Evolutionary conservation across 2,329 filamentous ascomycete species (phyloP).

Genomic region (Phialophora verrucosa): DNA sequence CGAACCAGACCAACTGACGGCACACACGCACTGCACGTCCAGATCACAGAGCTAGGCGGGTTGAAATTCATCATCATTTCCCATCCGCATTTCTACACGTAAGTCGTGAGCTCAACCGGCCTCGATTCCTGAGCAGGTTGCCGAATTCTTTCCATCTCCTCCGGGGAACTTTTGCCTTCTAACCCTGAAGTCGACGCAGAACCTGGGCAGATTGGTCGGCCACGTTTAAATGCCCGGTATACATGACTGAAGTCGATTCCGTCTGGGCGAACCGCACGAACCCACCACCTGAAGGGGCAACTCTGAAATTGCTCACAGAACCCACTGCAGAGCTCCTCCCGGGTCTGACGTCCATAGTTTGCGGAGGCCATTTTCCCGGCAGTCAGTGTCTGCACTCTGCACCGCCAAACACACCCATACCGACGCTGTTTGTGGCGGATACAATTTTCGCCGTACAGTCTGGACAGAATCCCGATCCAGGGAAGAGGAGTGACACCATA

Average conservation of each 20-base stretch:
- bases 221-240: slow-evolving; percentile 72
- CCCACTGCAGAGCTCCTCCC: slow-evolving; percentile 35
- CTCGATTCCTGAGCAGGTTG: neutral
- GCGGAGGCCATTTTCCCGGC: slow-evolving; percentile 81
- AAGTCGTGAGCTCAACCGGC: slow-evolving; percentile 12
- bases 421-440: slow-evolving; percentile 74
- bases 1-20: neutral
- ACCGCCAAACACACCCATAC: slow-evolving; percentile 57
- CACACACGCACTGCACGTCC: slow-evolving; percentile 8
- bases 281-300: slow-evolving; percentile 41
- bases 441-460: slow-evolving; percentile 76
- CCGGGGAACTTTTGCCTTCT: neutral
- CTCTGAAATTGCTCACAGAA: slow-evolving; percentile 44
- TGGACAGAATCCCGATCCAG: slow-evolving; percentile 62
- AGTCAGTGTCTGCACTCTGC: slow-evolving; percentile 63
- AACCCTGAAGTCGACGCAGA: slow-evolving; percentile 5
- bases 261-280: slow-evolving; percentile 65
- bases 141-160: neutral
- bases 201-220: slow-evolving; percentile 76
- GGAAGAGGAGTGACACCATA: slow-evolving; percentile 32
- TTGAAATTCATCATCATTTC: slow-evolving; percentile 74
- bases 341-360: slow-evolving; percentile 68
- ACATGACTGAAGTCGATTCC: slow-evolving; percentile 68
- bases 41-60: slow-evolving; percentile 67
- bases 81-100: slow-evolving; percentile 81